phyloP scores from a whole-genome alignment of 148 eudicot species.

The Polygonum aviculare region DNA sequence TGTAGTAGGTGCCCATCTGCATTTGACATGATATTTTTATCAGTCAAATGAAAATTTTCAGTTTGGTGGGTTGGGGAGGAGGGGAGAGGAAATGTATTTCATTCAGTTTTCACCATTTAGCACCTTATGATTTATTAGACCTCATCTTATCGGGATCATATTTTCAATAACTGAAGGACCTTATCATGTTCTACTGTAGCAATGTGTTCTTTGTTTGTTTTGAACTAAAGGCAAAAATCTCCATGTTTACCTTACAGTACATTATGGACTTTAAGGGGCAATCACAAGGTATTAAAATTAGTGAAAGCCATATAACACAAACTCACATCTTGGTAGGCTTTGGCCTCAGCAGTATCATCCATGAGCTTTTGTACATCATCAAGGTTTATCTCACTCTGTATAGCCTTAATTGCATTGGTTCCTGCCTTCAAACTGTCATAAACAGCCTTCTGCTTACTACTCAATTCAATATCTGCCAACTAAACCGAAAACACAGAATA shows the following conservation, averaged over 20 bases:
- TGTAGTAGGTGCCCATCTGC: neutral
- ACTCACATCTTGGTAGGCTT: conserved; percentile 96
- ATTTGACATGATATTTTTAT: neutral
- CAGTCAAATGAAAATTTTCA: neutral
- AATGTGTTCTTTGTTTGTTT: neutral
- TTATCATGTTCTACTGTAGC: neutral
- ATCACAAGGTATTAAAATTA: neutral
- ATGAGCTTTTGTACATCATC: conserved; percentile 95
- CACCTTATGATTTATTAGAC: neutral
- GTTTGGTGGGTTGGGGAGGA: neutral
- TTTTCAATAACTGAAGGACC: neutral
- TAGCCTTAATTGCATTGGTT: conserved; percentile 77
- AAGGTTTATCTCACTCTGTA: conserved; percentile 82
- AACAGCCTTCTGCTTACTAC: conserved; percentile 96
- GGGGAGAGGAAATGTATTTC: neutral
- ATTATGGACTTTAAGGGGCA: neutral
- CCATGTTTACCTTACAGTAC: neutral
- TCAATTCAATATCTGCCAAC: conserved; percentile 97
- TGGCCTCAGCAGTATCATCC: conserved; percentile 98
- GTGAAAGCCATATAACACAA: neutral
- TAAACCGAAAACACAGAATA: conserved; percentile 16
- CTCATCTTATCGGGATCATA: neutral
- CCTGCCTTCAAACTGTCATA: conserved; percentile 89
- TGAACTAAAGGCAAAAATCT: neutral
- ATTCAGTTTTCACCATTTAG: neutral